phyloP scores from a whole-genome alignment of 148 eudicot genomes.

The Camellia sinensis region DNA sequence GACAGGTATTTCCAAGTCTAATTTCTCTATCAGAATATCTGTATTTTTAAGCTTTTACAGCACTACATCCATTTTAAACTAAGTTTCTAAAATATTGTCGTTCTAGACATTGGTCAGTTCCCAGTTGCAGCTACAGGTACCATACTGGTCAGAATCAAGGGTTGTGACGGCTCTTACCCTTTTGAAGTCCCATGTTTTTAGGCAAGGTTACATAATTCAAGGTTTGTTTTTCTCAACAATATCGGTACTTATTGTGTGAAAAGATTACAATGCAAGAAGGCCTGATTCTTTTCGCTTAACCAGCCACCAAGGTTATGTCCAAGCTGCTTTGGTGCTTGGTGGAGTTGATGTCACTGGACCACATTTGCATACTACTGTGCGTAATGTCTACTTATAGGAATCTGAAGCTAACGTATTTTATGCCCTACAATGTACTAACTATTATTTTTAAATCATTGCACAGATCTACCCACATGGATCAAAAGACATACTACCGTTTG shows the following conservation, averaged over 20 bases:
- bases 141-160: conserved; percentile 93
- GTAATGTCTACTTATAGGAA: conserved; percentile 18
- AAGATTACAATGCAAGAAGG: conserved; percentile 2
- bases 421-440: not conserved
- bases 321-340: conserved; percentile 90
- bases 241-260: not conserved
- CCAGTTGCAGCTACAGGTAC: conserved; percentile 73
- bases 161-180: conserved; percentile 84
- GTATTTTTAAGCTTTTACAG: not conserved
- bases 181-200: conserved; percentile 79
- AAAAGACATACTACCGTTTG: conserved; percentile 82
- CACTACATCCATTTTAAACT: not conserved
- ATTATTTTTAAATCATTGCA: conserved; percentile 9
- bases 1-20: conserved; percentile 53
- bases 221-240: not conserved
- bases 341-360: conserved; percentile 93
- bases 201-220: conserved; percentile 30
- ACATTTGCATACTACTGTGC: conserved; percentile 88
- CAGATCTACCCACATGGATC: conserved; percentile 98
- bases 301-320: conserved; percentile 85
- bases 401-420: not conserved
- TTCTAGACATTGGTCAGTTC: conserved; percentile 87
- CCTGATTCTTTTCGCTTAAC: conserved; percentile 21
- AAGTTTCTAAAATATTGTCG: conserved; percentile 10
- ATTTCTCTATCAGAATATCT: not conserved